Conservation (phyloP, 768 basidiomycete genomes). For the Porpolomopsis calyptriformis region DNA sequence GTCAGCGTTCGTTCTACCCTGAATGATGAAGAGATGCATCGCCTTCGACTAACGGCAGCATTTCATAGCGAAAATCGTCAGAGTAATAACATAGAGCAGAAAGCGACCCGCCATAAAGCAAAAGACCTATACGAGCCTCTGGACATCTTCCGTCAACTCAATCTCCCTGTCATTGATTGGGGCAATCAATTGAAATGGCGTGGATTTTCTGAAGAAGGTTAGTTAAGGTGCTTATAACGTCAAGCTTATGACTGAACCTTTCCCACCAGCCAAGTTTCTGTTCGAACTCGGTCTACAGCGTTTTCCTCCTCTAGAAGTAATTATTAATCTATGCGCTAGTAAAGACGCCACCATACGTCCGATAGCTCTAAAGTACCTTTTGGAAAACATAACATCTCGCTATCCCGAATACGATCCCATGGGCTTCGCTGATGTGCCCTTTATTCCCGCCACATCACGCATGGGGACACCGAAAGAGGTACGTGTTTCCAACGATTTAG, state of each 20-base stretch:
- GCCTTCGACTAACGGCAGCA: conserved; percentile 57
- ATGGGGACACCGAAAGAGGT: conserved; percentile 62
- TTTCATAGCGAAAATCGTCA: conserved; percentile 50
- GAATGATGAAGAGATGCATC: conserved; percentile 36
- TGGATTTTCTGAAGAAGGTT: conserved; percentile 77
- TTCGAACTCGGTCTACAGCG: conserved; percentile 60
- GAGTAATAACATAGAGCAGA: conserved; percentile 18
- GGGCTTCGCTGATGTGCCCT: conserved; percentile 49
- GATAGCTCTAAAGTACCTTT: conserved; percentile 68
- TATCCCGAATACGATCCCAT: conserved; percentile 53
- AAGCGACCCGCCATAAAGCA: conserved; percentile 46
- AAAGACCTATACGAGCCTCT: conserved; percentile 78
- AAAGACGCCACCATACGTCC: conserved; percentile 38
- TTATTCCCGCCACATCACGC: conserved; percentile 65
- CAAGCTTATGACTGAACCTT: too few relatives aligned
- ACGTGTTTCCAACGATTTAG: conserved; percentile 8
- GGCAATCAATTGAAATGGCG: conserved; percentile 70
- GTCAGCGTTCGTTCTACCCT: conserved; percentile 61
- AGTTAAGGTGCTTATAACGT: conserved; percentile 9
- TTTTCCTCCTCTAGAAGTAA: conserved; percentile 52
- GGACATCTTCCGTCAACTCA: conserved; percentile 57
- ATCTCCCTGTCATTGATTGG: conserved; percentile 85
- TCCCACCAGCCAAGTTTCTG: too few relatives aligned
- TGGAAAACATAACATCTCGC: conserved; percentile 56
- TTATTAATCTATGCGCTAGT: conserved; percentile 62